Evolutionary conservation across 129 eudicot species (phyloP).

Genomic region (Lonicera japonica): DNA sequence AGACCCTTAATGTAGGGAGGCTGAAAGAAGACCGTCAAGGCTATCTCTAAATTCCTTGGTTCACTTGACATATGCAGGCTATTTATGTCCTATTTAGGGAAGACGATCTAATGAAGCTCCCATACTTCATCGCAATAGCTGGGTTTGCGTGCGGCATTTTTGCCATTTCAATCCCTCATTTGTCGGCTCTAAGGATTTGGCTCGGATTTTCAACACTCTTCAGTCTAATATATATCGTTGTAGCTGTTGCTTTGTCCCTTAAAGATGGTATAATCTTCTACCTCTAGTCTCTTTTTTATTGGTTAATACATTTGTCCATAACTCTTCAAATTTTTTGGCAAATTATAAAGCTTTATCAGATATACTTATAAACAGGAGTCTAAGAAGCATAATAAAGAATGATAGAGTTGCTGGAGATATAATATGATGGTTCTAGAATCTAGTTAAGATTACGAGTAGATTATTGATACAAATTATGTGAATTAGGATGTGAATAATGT

Average conservation of each 20-base stretch:
- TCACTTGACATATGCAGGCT: slow-evolving; percentile 53
- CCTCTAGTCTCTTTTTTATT: slow-evolving; percentile 5
- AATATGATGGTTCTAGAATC: too few species aligned
- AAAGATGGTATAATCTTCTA: slow-evolving; percentile 60
- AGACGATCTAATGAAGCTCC: slow-evolving; percentile 66
- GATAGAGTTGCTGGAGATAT: too few species aligned
- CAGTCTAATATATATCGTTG: slow-evolving; percentile 58
- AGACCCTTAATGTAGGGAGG: too few species aligned
- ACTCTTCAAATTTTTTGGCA: too few species aligned
- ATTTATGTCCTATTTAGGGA: slow-evolving; percentile 46
- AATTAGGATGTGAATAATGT: too few species aligned
- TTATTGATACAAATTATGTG: too few species aligned
- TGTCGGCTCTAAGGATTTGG: slow-evolving; percentile 76
- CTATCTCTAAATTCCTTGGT: neutral
- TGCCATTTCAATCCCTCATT: slow-evolving; percentile 75
- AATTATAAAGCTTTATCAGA: too few species aligned
- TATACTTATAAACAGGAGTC: too few species aligned
- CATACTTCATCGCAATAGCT: slow-evolving; percentile 60
- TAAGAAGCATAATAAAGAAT: too few species aligned
- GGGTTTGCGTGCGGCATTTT: slow-evolving; percentile 68
- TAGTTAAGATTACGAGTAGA: too few species aligned
- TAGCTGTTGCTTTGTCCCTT: slow-evolving; percentile 54
- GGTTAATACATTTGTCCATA: neutral
- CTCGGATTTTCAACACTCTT: slow-evolving; percentile 73
- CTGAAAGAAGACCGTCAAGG: too few species aligned